Evolutionary conservation across 1,284 basidiomycete species (phyloP).

Genomic region (Limonomyces culmigenus): DNA sequence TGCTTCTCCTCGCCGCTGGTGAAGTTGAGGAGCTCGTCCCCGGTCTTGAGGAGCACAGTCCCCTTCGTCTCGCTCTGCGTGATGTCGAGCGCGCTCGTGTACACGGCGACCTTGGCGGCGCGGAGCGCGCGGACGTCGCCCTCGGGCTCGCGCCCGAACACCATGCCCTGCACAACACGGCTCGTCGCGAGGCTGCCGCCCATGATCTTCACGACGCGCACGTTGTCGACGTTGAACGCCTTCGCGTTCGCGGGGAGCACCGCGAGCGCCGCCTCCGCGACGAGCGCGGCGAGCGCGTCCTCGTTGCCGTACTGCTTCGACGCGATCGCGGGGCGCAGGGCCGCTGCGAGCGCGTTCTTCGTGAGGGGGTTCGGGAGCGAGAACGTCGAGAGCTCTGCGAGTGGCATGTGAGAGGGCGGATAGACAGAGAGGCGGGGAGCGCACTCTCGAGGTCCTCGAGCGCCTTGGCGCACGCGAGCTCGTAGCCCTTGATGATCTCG

Average conservation of each 20-base stretch:
- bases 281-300: slow-evolving; percentile 66
- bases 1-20: slow-evolving; percentile 92
- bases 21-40: slow-evolving; percentile 94
- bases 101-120: slow-evolving; percentile 85
- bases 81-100: slow-evolving; percentile 84
- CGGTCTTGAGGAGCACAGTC: slow-evolving; percentile 91
- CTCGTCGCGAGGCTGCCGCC: slow-evolving; percentile 77
- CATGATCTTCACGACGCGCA: slow-evolving; percentile 98
- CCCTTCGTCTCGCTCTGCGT: slow-evolving; percentile 99
- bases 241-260: slow-evolving; percentile 84
- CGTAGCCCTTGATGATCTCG: slow-evolving; percentile 89
- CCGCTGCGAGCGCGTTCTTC: slow-evolving; percentile 55
- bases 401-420: too few relatives aligned
- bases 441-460: slow-evolving; percentile 81
- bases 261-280: slow-evolving; percentile 82
- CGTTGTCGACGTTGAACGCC: slow-evolving; percentile 95
- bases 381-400: slow-evolving; percentile 41
- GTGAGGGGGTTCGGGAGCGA: slow-evolving; percentile 70
- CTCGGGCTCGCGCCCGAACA: slow-evolving; percentile 92
- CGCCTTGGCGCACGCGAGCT: slow-evolving; percentile 80
- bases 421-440: too few relatives aligned
- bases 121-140: slow-evolving; percentile 70
- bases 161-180: slow-evolving; percentile 93
- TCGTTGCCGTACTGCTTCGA: slow-evolving; percentile 97
- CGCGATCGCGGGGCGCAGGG: slow-evolving; percentile 84